These are phyloP conservation scores for Rhodocollybia butyracea DNA, from an alignment of 768 basidiomycete genomes.

Conservation along the genomic window DNA sequence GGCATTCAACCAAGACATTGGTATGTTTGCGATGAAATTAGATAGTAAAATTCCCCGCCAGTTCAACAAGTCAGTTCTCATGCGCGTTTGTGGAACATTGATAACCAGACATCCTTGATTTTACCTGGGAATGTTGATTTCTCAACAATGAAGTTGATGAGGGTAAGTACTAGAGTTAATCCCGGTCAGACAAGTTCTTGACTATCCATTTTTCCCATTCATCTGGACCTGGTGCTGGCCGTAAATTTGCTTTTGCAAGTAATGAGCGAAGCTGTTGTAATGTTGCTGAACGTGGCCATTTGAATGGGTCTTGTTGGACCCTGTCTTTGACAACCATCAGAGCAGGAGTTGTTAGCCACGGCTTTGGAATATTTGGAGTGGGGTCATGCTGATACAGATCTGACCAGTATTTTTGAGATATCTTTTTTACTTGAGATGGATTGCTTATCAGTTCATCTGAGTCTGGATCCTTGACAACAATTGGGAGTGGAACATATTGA, in stretches of 20 bases:
- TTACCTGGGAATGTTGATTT: conserved; percentile 21
- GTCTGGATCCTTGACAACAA: background rate
- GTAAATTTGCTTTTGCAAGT: conserved; percentile 21
- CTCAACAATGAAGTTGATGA: conserved; percentile 24
- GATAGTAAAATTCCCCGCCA: conserved; percentile 23
- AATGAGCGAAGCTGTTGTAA: conserved; percentile 18
- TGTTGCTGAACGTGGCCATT: conserved; percentile 17
- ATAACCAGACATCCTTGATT: conserved; percentile 21
- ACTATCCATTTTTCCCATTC: conserved; percentile 34
- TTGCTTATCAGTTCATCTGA: background rate
- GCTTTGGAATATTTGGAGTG: conserved; percentile 15
- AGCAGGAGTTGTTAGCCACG: conserved; percentile 20
- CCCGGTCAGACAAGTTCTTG: conserved; percentile 20
- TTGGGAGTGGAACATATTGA: background rate
- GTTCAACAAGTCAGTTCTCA: conserved; percentile 21
- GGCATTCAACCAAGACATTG: conserved; percentile 26
- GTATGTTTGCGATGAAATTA: conserved; percentile 23
- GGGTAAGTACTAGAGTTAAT: conserved; percentile 18
- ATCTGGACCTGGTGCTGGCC: conserved; percentile 28
- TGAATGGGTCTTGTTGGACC: conserved; percentile 17
- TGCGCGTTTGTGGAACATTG: conserved; percentile 26
- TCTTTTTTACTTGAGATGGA: conserved; percentile 9
- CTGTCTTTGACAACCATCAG: conserved; percentile 9
- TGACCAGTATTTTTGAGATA: conserved; percentile 15
- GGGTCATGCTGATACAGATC: conserved; percentile 11